Conservation (phyloP, 2,329 filamentous ascomycete species). For the Xylaria arbuscula region DNA sequence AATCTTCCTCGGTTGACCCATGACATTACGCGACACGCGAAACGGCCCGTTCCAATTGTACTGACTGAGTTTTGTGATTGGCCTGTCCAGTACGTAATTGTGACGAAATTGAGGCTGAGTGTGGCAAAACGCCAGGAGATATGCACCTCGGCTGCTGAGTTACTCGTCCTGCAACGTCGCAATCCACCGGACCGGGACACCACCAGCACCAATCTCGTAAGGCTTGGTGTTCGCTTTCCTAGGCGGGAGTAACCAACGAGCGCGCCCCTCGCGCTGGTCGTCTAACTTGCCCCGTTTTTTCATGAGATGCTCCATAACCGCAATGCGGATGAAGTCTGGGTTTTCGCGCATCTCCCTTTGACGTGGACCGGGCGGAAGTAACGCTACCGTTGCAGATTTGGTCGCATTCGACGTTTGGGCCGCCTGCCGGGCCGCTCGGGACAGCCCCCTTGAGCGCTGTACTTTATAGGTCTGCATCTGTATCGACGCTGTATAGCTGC, state of each 20-base stretch:
- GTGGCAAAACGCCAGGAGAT: slow-evolving; percentile 10
- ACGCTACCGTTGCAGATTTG: slow-evolving; percentile 50
- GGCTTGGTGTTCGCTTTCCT: slow-evolving; percentile 64
- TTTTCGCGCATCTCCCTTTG: slow-evolving; percentile 77
- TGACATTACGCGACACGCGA: slow-evolving; percentile 4
- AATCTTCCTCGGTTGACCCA: background rate
- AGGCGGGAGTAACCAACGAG: slow-evolving; percentile 76
- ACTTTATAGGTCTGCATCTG: slow-evolving; percentile 79
- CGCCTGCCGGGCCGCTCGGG: slow-evolving; percentile 45
- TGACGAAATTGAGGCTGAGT: slow-evolving; percentile 17
- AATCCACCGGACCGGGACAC: slow-evolving; percentile 70
- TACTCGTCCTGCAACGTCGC: slow-evolving; percentile 48
- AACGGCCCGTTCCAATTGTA: slow-evolving; percentile 5
- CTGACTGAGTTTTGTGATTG: background rate
- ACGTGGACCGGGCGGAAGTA: slow-evolving; percentile 61
- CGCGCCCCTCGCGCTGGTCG: slow-evolving; percentile 72
- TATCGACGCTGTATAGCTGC: slow-evolving; percentile 72
- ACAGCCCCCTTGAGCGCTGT: slow-evolving; percentile 58
- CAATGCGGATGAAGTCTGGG: slow-evolving; percentile 75
- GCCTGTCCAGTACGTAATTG: slow-evolving; percentile 22
- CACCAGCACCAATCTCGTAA: slow-evolving; percentile 68
- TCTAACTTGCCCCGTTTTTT: slow-evolving; percentile 73
- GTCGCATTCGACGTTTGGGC: slow-evolving; percentile 42
- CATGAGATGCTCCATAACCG: slow-evolving; percentile 79
- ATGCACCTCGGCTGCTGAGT: slow-evolving; percentile 10